These are phyloP conservation scores for Fraxinus excelsior DNA, from an alignment of 257 asterid genomes.

Conservation along the genomic window DNA sequence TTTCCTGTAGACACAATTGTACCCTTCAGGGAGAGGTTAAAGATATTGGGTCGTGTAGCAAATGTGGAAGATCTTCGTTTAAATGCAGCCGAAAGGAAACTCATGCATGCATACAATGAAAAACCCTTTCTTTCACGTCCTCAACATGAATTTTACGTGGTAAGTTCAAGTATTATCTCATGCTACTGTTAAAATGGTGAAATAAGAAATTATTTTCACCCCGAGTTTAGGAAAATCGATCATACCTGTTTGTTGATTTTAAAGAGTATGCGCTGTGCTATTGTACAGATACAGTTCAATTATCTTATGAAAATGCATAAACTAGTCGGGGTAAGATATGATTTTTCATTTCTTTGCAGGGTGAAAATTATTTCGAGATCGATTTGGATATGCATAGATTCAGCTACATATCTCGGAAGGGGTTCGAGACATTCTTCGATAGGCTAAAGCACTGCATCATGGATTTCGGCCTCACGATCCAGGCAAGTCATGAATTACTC, in stretches of 20 bases:
- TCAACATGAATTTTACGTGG: slow-evolving; percentile 80
- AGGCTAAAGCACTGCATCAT: slow-evolving; percentile 72
- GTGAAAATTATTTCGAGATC: slow-evolving; percentile 82
- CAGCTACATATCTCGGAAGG: slow-evolving; percentile 87
- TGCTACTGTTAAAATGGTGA: background rate
- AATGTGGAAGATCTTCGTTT: slow-evolving; percentile 87
- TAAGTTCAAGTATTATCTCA: slow-evolving; percentile 18
- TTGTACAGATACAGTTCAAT: background rate
- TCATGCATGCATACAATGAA: slow-evolving; percentile 90
- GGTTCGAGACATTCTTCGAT: slow-evolving; percentile 72
- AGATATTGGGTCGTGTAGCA: slow-evolving; percentile 86
- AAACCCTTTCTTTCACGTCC: slow-evolving; percentile 99
- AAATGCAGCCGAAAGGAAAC: slow-evolving; percentile 89
- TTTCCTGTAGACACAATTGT: slow-evolving; percentile 67
- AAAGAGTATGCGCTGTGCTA: background rate
- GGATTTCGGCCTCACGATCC: slow-evolving; percentile 93
- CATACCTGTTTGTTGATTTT: background rate
- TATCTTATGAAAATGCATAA: background rate
- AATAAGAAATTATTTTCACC: background rate
- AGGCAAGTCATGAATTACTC: slow-evolving; percentile 46
- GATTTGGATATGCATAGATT: slow-evolving; percentile 96
- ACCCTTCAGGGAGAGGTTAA: slow-evolving; percentile 84
- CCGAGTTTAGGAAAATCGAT: background rate
- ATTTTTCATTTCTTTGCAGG: slow-evolving; percentile 42
- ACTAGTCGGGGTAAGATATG: too few relatives aligned